Percentiles rank a stretch among this genome's conserved stretches.
These are phyloP conservation scores for Parafenestella ontariensis DNA, from an alignment of 2,329 filamentous ascomycete genomes.

Conservation along the genomic window DNA sequence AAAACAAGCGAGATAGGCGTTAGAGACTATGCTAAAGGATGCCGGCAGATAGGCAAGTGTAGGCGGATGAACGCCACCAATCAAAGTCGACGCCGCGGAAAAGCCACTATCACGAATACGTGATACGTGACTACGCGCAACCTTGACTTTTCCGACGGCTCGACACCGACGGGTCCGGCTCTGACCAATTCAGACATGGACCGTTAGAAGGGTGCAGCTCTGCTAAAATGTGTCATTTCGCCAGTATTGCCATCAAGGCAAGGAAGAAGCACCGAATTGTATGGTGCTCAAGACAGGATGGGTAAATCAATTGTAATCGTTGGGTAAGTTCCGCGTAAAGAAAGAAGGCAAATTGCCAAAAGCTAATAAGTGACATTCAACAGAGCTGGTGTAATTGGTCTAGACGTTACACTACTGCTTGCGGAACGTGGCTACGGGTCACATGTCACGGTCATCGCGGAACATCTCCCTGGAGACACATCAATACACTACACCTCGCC, in stretches of 20 bases:
- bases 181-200: neutral
- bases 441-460: slow-evolving; percentile 18
- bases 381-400: slow-evolving; percentile 24
- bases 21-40: neutral
- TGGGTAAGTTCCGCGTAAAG: slow-evolving; percentile 8
- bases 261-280: neutral
- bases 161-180: neutral
- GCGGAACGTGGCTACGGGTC: slow-evolving; percentile 19
- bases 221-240: neutral
- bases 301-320: slow-evolving; percentile 20
- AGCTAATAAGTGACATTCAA: neutral
- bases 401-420: slow-evolving; percentile 25
- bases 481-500: slow-evolving; percentile 28
- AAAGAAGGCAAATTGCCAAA: neutral
- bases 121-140: neutral
- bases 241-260: neutral
- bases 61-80: slow-evolving; percentile 5
- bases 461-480: slow-evolving; percentile 27
- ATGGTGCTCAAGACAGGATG: slow-evolving; percentile 4
- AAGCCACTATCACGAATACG: neutral
- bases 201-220: neutral
- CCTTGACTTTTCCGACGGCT: slow-evolving; percentile 6
- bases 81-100: slow-evolving; percentile 5
- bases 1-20: neutral
- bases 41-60: slow-evolving; percentile 2